Evolutionary conservation across 1,284 basidiomycete genomes (phyloP).

Genomic region (Vanrija humicola): DNA sequence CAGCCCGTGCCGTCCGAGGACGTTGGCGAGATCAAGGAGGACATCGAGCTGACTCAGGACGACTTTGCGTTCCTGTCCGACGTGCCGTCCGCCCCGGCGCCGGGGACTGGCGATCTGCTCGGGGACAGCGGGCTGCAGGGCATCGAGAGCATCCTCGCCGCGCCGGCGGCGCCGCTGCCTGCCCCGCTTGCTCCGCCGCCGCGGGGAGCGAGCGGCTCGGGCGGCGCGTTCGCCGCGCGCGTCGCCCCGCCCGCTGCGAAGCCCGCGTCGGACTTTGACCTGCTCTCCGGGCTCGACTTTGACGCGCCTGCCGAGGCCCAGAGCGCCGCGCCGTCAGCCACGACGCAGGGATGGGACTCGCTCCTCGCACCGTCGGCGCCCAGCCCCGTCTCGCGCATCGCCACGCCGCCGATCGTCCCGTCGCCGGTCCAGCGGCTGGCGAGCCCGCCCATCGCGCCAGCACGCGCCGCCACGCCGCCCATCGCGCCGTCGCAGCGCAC

Average conservation of each 20-base stretch:
- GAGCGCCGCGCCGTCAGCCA: background rate
- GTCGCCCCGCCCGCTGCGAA: constrained; percentile 16
- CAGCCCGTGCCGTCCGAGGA: constrained; percentile 1
- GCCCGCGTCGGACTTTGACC: constrained; percentile 26
- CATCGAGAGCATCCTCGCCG: constrained; percentile 32
- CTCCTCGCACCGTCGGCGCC: constrained; percentile 15
- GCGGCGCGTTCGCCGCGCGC: constrained; percentile 20
- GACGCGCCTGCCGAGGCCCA: constrained; percentile 7
- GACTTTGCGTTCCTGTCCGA: constrained; percentile 48
- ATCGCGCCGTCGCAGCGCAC: background rate
- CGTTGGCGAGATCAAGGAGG: constrained; percentile 13
- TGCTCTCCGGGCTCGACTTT: constrained; percentile 38
- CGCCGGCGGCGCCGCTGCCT: constrained; percentile 24
- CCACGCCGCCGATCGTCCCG: background rate
- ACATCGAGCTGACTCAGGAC: constrained; percentile 42
- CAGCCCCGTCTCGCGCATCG: constrained; percentile 1
- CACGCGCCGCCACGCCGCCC: background rate
- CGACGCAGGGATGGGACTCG: constrained; percentile 25
- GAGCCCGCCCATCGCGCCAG: background rate
- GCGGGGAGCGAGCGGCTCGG: constrained; percentile 3
- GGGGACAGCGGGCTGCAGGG: constrained; percentile 28
- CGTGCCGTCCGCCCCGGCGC: constrained; percentile 36
- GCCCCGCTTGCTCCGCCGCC: constrained; percentile 36
- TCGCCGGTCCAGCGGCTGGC: background rate
- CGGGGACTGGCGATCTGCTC: constrained; percentile 38